Evolutionary conservation across 345 rosid genomes (phyloP), one percentile per base, ranked within the genome.

Genomic region (Raphanus sativus): DNA sequence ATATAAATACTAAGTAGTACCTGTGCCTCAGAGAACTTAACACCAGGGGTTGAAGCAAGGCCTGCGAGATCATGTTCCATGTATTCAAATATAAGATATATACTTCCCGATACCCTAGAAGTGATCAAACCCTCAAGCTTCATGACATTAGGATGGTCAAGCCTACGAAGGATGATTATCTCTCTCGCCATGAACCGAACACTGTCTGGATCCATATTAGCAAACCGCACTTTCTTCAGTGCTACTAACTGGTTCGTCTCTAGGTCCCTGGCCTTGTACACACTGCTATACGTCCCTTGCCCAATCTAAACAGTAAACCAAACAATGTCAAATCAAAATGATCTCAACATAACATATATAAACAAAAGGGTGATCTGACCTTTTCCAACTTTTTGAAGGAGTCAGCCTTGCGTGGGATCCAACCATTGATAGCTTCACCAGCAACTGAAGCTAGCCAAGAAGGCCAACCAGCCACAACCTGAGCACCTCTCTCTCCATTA

Each of bases 361-460:
- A 59, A 15, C 30, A 48, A 61, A 74, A 28, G 29, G 8, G 9
- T 4, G 33, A 76, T 81, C 34, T 40, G 13, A 94, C 99, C 98
- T 95, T 95, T 66, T 91, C 99, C 58, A 95, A 65, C 85, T 89
- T 95, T 84, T 95, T 96, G 75, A 95, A 95, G 0, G 99, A 92
- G 36, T 95, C 97, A 0, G 98, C 91, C 61, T 84, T 86, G 12
- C 98, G 87, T 7, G 99, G 98, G 65, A 89, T 85, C 99, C 99
- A 95, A 9, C 99, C 99, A 58, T 86, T 86, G 81, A 95, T 88
- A 64, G 98, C 98, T 84, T 95, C 99, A 8, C 98, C 96, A n/a
- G 99, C 99, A 71, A 92, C 99, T 0, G 87, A 75, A 30, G 89
- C 84, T 70, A 95, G 80, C 99, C 99, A 95, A 72, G 96, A 81